phyloP scores from a whole-genome alignment of 805 yeast species.

The Saturnispora halmiae region DNA sequence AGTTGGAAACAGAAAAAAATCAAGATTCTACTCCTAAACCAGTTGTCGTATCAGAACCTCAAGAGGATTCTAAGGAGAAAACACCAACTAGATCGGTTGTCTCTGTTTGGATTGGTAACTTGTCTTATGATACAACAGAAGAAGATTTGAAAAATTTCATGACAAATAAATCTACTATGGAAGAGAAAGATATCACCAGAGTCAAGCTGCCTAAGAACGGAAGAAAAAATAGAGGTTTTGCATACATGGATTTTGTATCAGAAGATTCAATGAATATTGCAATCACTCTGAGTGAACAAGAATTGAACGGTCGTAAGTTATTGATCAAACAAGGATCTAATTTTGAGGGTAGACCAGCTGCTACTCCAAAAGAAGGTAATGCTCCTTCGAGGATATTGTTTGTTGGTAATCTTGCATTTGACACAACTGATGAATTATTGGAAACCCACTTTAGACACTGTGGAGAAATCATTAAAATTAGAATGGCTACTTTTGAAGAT shows the following conservation, averaged over 20 bases:
- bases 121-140: constrained; percentile 72
- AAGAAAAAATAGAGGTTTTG: constrained; percentile 73
- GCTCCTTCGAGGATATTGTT: constrained; percentile 86
- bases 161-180: constrained; percentile 47
- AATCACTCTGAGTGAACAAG: constrained; percentile 57
- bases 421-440: constrained; percentile 72
- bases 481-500: constrained; percentile 99
- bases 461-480: constrained; percentile 72
- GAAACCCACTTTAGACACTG: constrained; percentile 82
- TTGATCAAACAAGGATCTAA: constrained; percentile 74
- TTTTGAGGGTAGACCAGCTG: constrained; percentile 79
- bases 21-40: background rate
- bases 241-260: constrained; percentile 73
- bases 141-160: constrained; percentile 66
- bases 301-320: constrained; percentile 75
- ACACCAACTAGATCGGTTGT: constrained; percentile 36
- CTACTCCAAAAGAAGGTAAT: constrained; percentile 35
- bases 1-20: constrained; percentile 29
- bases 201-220: constrained; percentile 71
- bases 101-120: constrained; percentile 93
- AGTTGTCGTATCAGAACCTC: constrained; percentile 13
- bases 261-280: constrained; percentile 53
- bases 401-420: constrained; percentile 89
- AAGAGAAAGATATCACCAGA: constrained; percentile 57
- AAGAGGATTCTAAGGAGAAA: constrained; percentile 17